Conservation (phyloP, 306 rosid species). For the Begonia masoniana region DNA sequence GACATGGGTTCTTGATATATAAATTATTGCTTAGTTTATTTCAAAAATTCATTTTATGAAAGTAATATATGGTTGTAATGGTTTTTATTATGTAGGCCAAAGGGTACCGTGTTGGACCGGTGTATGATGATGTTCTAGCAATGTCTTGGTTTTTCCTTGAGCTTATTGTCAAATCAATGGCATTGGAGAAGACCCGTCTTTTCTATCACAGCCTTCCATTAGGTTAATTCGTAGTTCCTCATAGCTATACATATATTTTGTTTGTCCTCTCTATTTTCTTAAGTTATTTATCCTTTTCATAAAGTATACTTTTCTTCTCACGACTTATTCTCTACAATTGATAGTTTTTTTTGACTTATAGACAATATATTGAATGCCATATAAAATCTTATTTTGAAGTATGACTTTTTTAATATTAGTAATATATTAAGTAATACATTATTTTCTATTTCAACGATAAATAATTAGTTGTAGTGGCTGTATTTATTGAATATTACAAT, state of each 20-base stretch:
- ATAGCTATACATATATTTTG: neutral
- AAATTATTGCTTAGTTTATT: too few relatives aligned
- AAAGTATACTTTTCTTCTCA: too few relatives aligned
- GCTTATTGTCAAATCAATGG: conserved; percentile 97
- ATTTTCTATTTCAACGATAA: neutral
- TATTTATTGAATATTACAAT: too few relatives aligned
- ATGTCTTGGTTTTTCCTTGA: conserved; percentile 99
- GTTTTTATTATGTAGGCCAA: conserved; percentile 56
- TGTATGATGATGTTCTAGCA: conserved; percentile 95
- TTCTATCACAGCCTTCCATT: conserved; percentile 83
- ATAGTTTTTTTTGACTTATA: too few relatives aligned
- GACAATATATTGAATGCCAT: too few relatives aligned
- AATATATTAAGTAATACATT: neutral
- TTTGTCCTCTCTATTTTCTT: conserved; percentile 1
- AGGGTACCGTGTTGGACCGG: conserved; percentile 99
- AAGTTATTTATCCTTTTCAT: neutral
- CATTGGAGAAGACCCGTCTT: conserved; percentile 84
- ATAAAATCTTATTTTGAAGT: too few relatives aligned
- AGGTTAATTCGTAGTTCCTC: conserved; percentile 29
- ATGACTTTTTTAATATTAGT: neutral
- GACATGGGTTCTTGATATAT: too few relatives aligned
- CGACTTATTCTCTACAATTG: too few relatives aligned
- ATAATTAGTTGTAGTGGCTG: too few relatives aligned
- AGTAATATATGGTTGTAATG: too few relatives aligned
- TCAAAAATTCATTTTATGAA: too few relatives aligned